Conservation (phyloP, 208 protist genomes). For the Crithidia bombi region DNA sequence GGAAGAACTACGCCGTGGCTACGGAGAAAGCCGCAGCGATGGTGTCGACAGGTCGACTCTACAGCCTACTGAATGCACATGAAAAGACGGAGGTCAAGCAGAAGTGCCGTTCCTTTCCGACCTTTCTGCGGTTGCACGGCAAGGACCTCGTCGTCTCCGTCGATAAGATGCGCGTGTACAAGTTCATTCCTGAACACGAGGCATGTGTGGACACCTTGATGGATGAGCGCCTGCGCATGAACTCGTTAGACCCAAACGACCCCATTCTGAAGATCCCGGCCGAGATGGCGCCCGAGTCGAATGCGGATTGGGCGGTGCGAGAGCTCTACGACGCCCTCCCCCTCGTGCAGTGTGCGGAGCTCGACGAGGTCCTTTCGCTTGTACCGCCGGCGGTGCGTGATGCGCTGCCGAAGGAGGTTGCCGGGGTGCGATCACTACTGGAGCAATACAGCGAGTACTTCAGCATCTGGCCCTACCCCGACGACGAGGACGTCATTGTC, state of each 20-base stretch:
- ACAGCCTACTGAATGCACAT: slow-evolving; percentile 53
- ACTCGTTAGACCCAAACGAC: slow-evolving; percentile 67
- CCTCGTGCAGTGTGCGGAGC: slow-evolving; percentile 77
- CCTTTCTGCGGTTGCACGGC: slow-evolving; percentile 85
- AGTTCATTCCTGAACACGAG: slow-evolving; percentile 77
- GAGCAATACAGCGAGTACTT: slow-evolving; percentile 76
- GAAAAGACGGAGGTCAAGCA: slow-evolving; percentile 69
- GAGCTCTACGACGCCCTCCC: slow-evolving; percentile 89
- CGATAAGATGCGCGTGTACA: slow-evolving; percentile 75
- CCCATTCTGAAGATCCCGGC: slow-evolving; percentile 66
- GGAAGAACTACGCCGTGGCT: slow-evolving; percentile 62
- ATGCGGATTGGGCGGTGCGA: slow-evolving; percentile 73
- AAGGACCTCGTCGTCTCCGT: slow-evolving; percentile 68
- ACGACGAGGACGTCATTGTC: slow-evolving; percentile 65
- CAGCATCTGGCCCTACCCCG: slow-evolving; percentile 70
- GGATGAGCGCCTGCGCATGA: slow-evolving; percentile 58
- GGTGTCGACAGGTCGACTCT: slow-evolving; percentile 69
- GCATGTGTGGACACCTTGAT: slow-evolving; percentile 81
- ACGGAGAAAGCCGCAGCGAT: slow-evolving; percentile 48
- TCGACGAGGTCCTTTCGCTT: slow-evolving; percentile 78
- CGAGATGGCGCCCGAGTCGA: slow-evolving; percentile 57
- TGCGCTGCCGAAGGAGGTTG: slow-evolving; percentile 52
- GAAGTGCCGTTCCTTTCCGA: slow-evolving; percentile 74
- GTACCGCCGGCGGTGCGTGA: slow-evolving; percentile 69
- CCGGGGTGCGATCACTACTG: slow-evolving; percentile 52